These are phyloP conservation scores for Lyophyllum atratum DNA, from an alignment of 768 basidiomycete species.

Conservation along the genomic window DNA sequence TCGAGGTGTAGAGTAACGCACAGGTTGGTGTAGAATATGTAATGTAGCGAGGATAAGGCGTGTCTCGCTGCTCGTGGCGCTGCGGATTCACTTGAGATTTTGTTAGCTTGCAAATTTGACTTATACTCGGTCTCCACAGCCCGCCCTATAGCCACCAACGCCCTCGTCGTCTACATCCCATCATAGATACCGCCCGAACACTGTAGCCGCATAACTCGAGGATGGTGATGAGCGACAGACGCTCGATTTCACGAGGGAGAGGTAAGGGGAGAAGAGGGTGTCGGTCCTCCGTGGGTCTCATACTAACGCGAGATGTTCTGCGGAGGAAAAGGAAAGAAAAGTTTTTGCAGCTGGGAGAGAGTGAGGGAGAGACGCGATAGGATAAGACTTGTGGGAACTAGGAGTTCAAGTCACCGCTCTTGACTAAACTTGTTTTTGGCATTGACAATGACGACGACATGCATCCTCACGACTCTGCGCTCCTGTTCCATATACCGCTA, in stretches of 20 bases:
- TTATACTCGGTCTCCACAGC: constrained; percentile 92
- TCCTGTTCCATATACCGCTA: no score
- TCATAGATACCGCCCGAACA: constrained; percentile 75
- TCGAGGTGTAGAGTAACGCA: constrained; percentile 7
- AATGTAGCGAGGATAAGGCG: neutral
- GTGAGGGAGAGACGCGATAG: no score
- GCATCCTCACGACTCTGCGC: no score
- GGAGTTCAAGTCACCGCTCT: no score
- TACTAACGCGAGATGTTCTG: no score
- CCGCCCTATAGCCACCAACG: constrained; percentile 76
- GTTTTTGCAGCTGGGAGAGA: no score
- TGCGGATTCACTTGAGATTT: constrained; percentile 40
- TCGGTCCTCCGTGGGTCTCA: neutral
- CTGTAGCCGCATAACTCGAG: constrained; percentile 84
- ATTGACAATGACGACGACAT: no score
- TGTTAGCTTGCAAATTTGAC: constrained; percentile 72
- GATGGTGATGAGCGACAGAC: constrained; percentile 86
- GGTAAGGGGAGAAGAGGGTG: constrained; percentile 60
- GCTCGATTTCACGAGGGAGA: constrained; percentile 73
- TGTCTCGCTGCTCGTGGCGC: neutral
- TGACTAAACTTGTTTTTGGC: no score
- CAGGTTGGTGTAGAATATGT: constrained; percentile 4
- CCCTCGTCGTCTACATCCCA: constrained; percentile 90
- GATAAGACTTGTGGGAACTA: no score
- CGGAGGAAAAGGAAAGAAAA: no score